Evolutionary conservation across 768 basidiomycete species (phyloP), one percentile per base, ranked within the genome.

Genomic region (Basidioascus undulatus): DNA sequence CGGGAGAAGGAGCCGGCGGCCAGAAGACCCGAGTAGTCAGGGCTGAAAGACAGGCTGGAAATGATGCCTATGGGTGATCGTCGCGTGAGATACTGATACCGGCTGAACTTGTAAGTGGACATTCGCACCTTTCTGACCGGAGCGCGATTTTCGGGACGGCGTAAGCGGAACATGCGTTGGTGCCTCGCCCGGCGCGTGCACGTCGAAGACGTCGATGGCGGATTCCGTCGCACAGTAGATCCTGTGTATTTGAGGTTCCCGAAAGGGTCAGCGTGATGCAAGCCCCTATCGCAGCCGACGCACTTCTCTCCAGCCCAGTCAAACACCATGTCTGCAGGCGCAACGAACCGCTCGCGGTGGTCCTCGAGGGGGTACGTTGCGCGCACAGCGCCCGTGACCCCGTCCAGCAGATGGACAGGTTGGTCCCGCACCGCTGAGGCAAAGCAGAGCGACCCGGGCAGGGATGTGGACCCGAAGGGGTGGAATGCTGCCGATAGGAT

Each of bases 281-380:
- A 2, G 15, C 6, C 2, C 4, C 8, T 11, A n/a, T 30, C 12
- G 18, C 9, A n/a, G 16, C 5, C 2, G 39, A 50, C 65, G 40
- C 42, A 84, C 84, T 66, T 75, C 27, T 72, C 62, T 0, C 69
- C 72, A 5, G 67, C 59, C 1, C 64, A 55, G 49, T 80, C 79
- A 58, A 92, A 94, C 0, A 75, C 65, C 44, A 94, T 62, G 48
- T 71, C 71, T 41, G 83, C 76, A 0, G 89, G 86, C 0, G 82
- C 84, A 31, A 92, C 64, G 40, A 81, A 72, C 25, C 86, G 69
- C 59, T 94, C 89, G n/a, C 77, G 65, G 51, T 96, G 87, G 55
- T 94, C 86, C 9, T 94, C 68, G 30, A 94, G 89, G 31, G 65
- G 65, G 56, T 96, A 94, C 1, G 82, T 86, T 0, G 86, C 89